These are phyloP conservation scores for Colletotrichum musae DNA, from an alignment of 2,329 filamentous ascomycete species.

Conservation along the genomic window DNA sequence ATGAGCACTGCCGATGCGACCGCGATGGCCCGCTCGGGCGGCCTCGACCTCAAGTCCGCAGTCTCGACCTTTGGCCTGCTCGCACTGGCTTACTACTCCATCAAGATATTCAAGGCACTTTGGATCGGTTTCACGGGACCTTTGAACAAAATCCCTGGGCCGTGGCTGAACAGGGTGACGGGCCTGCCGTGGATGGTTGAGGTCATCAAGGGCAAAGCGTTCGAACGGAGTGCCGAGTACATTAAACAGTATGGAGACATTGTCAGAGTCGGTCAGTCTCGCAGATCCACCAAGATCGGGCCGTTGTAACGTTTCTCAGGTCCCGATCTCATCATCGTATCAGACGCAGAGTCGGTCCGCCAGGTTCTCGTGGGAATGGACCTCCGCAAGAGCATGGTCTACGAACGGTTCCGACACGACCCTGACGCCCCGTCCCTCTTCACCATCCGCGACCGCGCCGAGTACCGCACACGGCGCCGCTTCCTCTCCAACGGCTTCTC, in stretches of 20 bases:
- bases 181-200: neutral
- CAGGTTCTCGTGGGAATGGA: constrained; percentile 13
- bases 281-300: neutral
- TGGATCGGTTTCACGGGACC: constrained; percentile 8
- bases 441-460: constrained; percentile 14
- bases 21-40: neutral
- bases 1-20: neutral
- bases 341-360: constrained; percentile 8
- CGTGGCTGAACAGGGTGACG: neutral
- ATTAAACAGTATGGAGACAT: neutral
- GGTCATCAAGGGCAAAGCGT: constrained; percentile 4
- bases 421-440: constrained; percentile 14
- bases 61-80: constrained; percentile 2
- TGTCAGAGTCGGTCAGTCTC: constrained; percentile 8
- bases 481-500: constrained; percentile 20
- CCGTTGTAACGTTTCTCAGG: neutral
- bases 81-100: neutral
- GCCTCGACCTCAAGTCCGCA: neutral
- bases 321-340: constrained; percentile 5
- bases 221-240: neutral
- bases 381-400: constrained; percentile 22
- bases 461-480: constrained; percentile 21
- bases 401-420: constrained; percentile 22
- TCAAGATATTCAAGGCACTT: constrained; percentile 1
- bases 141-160: constrained; percentile 11